Evolutionary conservation across 148 eudicot species (phyloP), one percentile per base, ranked within the genome.

Genomic region (Rhododendron ovatum): DNA sequence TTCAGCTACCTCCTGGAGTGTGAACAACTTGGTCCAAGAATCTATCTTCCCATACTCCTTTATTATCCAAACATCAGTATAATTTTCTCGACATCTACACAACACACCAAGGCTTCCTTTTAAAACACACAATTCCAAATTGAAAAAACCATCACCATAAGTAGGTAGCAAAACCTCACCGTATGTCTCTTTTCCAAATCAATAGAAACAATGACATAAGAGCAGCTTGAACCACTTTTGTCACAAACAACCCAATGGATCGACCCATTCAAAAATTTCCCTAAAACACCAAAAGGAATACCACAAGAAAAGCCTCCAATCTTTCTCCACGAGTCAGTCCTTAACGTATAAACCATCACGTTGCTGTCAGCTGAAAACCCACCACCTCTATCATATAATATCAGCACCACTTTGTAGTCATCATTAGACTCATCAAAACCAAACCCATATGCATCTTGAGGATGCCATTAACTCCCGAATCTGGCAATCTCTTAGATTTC

Each of bases 11-110:
- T 86, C 85, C 7, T 87, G 76, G 28, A 93, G 80, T 5, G 82
- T 30, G n/a, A 84, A 83, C 86, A 88, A 35, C 78, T 89, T 92
- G 24, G 80, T 81, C 94, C 94, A 93, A 33, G 93, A 90, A 22
- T 89, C 88, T 59, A 79, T 50, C 63, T 78, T 87, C 8, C 89
- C 91, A 37, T 92, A 91, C 51, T 86, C 90, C 84, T 90, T 86
- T 91, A 92, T 84, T 57, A 90, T 82, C 94, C 93, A 91, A 9
- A 37, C 53, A 84, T 92, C 91, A 8, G 78, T 82, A 67, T 81
- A 53, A 51, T 41, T 24, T 3, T 0, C 2, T 0, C 13, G 7
- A 86, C 74, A 82, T 37, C 67, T 83, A 57, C 86, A 74, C 48
- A 91, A 24, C 51, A 89, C 85, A 87, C 57, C 78, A 11, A 92